Evolutionary conservation across 2,329 filamentous ascomycete genomes (phyloP).

Genomic region (Periconia sp.): DNA sequence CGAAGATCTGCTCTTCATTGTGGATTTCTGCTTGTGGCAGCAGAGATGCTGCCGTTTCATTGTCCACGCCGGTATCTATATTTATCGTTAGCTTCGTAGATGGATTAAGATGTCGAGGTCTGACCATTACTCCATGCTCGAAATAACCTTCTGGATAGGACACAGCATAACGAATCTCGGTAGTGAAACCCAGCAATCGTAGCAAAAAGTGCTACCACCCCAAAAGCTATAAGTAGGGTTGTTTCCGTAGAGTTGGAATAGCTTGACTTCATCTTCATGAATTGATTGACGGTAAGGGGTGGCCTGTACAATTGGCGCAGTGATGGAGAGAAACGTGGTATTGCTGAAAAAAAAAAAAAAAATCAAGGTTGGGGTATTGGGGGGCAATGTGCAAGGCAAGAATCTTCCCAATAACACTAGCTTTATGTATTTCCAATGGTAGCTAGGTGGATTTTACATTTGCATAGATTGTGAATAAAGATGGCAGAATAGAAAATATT

Average conservation of each 20-base stretch:
- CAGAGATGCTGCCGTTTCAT: too few relatives aligned
- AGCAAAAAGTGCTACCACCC: conserved; percentile 8
- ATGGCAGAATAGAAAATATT: too few relatives aligned
- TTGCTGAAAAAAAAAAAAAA: not conserved
- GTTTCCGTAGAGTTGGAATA: conserved; percentile 2
- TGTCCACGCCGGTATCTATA: too few relatives aligned
- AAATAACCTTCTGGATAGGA: not conserved
- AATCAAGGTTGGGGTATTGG: too few relatives aligned
- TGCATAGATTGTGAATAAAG: too few relatives aligned
- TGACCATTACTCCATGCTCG: not conserved
- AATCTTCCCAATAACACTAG: not conserved
- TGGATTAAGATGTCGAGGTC: not conserved
- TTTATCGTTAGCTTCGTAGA: not conserved
- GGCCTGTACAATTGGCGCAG: not conserved
- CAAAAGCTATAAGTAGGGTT: conserved; percentile 7
- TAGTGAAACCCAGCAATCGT: conserved; percentile 4
- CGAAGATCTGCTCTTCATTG: too few relatives aligned
- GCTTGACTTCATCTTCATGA: not conserved
- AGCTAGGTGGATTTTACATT: too few relatives aligned
- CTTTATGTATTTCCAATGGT: too few relatives aligned
- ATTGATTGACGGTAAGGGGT: too few relatives aligned
- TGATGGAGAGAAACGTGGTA: not conserved
- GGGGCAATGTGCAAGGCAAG: too few relatives aligned
- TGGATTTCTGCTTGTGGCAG: too few relatives aligned
- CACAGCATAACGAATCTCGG: conserved; percentile 1